Percentiles rank a stretch among this genome's conserved stretches.
phyloP scores from a whole-genome alignment of 345 rosid genomes.

The Eucalyptus curtisii region DNA sequence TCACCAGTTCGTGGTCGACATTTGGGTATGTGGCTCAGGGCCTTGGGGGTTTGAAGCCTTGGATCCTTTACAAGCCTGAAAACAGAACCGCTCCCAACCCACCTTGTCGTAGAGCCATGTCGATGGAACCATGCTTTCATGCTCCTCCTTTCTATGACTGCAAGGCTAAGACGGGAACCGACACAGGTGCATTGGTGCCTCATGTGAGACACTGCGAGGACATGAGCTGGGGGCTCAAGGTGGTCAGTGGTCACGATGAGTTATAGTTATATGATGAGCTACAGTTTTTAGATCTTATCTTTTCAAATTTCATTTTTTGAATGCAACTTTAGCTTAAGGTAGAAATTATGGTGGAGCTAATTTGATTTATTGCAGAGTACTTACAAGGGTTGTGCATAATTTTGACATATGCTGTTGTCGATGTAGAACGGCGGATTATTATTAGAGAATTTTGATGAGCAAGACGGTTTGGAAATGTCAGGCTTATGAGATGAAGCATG shows the following conservation, averaged over 20 bases:
- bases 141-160: conserved; percentile 68
- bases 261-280: neutral
- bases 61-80: conserved; percentile 57
- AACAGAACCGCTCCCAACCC: conserved; percentile 30
- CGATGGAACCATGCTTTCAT: conserved; percentile 79
- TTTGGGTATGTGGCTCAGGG: conserved; percentile 78
- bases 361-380: neutral
- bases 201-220: conserved; percentile 69
- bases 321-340: neutral
- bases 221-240: conserved; percentile 65
- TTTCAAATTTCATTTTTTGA: neutral
- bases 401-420: neutral
- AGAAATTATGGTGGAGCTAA: neutral
- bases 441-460: neutral
- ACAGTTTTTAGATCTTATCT: neutral
- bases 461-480: neutral
- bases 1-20: conserved; percentile 71
- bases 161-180: conserved; percentile 46
- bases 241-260: conserved; percentile 29
- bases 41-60: conserved; percentile 56
- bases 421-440: neutral
- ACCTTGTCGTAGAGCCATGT: conserved; percentile 48
- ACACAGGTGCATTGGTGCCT: conserved; percentile 38
- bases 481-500: neutral
- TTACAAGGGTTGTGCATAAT: neutral